Base-by-base conservation (phyloP, 257 asterid species). In the Gentiana dahurica region DNA sequence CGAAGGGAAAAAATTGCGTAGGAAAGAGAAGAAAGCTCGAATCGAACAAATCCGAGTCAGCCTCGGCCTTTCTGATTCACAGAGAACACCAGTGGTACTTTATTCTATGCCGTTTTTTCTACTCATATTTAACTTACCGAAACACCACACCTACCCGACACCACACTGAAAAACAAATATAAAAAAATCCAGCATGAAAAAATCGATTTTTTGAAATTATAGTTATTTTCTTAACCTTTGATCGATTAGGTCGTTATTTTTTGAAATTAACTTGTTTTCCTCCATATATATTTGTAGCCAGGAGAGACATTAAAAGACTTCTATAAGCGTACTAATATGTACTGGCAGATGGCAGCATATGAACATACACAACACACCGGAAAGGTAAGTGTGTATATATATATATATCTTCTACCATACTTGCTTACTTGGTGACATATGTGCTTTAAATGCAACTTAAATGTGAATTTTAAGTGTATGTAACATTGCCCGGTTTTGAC, bases 301-400 rank as follows among this genome's bases (percentile, higher is more conserved):
- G 98, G 97, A 50, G 98, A 92, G 67, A 70, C 97, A 36, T 69
- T 92, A 57, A 85, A 78, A 80, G 97, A 92, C 73, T 92, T 92
- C 79, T 92, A 79, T 59, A 85, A 80, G 70, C 94, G 98, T 48
- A 92, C 98, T 49, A 81, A 88, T 71, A 75, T 77, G 88, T 92
- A 92, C 84, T 92, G 98, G 98, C 98, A 88, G 77, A 85, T 92
- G 97, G 98, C 98, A 58, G 98, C 98, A 46, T 81, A 85, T 68
- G 95, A 92, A 64, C 97, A 92, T 69, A 92, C 98, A 43, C 90
- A 92, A 60, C 98, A 92, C 77, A 92, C 98, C 5, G 97, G 98
- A 74, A 92, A 92, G 97, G 98, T 92, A 60, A 45, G 87, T 24
- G 24, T 24, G 24, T 24, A 24, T 24, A 24, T 24, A 24, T 24